Percentiles rank a stretch among this genome's conserved stretches.
Conservation (phyloP, 2,329 filamentous ascomycete species). For the Aspergillus sp. region DNA sequence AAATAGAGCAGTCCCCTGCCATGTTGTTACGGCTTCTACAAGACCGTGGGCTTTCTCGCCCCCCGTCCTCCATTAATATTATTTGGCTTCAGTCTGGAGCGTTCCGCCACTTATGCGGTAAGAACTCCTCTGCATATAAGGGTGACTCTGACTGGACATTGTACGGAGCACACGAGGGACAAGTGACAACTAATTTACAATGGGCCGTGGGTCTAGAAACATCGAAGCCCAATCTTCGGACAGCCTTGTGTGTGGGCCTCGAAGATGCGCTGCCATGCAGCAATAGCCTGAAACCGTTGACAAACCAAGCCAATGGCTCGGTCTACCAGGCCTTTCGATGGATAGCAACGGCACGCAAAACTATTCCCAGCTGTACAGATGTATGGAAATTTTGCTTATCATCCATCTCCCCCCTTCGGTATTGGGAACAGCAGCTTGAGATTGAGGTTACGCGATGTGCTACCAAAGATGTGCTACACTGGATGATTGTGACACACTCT, state of each 20-base stretch:
- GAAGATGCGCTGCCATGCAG: not conserved
- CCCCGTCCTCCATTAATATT: not conserved
- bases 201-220: not conserved
- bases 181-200: not conserved
- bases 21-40: no score
- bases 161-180: not conserved
- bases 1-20: not conserved
- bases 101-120: not conserved
- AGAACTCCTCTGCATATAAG: not conserved
- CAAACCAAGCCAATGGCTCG: not conserved
- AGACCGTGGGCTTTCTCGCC: no score
- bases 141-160: not conserved
- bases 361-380: not conserved
- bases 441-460: conserved; percentile 1
- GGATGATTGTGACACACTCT: not conserved
- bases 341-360: not conserved
- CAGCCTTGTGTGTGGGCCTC: not conserved
- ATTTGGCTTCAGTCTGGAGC: not conserved
- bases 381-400: not conserved
- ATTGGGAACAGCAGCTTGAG: not conserved
- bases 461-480: not conserved
- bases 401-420: not conserved
- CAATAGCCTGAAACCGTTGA: not conserved
- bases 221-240: not conserved
- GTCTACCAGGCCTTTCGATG: not conserved